These are phyloP conservation scores for Withania somnifera DNA, from an alignment of 305 asterid genomes.

Conservation along the genomic window DNA sequence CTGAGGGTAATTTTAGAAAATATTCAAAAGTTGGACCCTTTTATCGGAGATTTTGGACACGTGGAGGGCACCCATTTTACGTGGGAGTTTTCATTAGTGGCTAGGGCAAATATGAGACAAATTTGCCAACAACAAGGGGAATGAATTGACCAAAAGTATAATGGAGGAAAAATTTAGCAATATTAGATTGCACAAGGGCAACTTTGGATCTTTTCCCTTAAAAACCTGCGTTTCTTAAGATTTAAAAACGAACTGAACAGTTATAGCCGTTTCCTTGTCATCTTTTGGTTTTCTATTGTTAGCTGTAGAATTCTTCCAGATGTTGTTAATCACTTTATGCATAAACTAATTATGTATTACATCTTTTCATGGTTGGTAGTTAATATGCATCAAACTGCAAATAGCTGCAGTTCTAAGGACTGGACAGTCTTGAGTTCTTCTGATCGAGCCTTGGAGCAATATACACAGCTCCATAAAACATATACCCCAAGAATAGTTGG, in stretches of 20 bases:
- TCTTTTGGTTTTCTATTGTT: neutral
- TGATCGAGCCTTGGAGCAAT: conserved; percentile 12
- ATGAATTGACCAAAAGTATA: neutral
- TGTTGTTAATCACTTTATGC: conserved; percentile 12
- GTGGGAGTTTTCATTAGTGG: neutral
- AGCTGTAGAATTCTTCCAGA: neutral
- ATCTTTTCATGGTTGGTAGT: neutral
- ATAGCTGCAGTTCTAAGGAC: neutral
- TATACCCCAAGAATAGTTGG: conserved; percentile 55
- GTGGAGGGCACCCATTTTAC: neutral
- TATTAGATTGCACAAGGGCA: neutral
- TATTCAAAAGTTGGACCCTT: neutral
- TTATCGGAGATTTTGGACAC: neutral
- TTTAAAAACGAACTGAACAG: neutral
- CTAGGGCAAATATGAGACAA: neutral
- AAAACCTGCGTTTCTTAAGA: neutral
- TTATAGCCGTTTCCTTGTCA: neutral
- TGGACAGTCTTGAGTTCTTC: conserved; percentile 10
- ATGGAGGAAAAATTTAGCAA: neutral
- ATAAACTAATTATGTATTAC: neutral
- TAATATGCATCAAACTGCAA: conserved; percentile 5
- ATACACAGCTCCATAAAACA: conserved; percentile 9
- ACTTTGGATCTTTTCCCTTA: neutral
- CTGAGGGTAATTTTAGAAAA: neutral
- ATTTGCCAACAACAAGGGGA: neutral